A percentile compares a stretch with the other conserved stretches of the same genome.
Evolutionary conservation across 306 rosid species (phyloP).

Genomic region (Dalbergia cultrata): DNA sequence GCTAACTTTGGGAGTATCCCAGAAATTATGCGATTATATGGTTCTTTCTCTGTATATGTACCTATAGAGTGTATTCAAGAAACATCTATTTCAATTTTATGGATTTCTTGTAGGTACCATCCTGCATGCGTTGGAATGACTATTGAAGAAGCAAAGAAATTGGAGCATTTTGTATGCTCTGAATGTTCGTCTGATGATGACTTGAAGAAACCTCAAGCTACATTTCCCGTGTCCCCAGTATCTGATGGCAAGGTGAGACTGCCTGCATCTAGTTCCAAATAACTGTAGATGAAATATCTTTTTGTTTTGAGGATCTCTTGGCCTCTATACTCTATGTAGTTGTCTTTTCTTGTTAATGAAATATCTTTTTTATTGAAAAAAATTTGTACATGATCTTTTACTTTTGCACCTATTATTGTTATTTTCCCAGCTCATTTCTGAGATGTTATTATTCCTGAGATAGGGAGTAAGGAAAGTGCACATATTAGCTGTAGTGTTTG

Average conservation of each 20-base stretch:
- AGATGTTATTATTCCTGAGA: background rate
- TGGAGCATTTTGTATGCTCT: slow-evolving; percentile 86
- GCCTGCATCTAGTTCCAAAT: background rate
- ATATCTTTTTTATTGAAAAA: no score
- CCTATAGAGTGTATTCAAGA: slow-evolving; percentile 37
- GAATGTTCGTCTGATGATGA: slow-evolving; percentile 84
- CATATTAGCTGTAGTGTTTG: slow-evolving; percentile 18
- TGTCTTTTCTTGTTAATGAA: no score
- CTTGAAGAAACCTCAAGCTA: slow-evolving; percentile 62
- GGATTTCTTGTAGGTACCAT: slow-evolving; percentile 78
- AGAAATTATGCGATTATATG: background rate
- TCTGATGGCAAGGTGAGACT: slow-evolving; percentile 73
- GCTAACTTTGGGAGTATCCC: background rate
- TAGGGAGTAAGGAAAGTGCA: background rate
- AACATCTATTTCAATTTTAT: slow-evolving; percentile 43
- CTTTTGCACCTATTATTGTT: slow-evolving; percentile 11
- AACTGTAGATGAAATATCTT: background rate
- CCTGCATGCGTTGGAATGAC: slow-evolving; percentile 97
- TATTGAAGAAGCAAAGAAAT: slow-evolving; percentile 78
- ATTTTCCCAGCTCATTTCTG: background rate
- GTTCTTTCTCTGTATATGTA: slow-evolving; percentile 14
- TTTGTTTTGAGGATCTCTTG: no score
- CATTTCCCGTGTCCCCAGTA: slow-evolving; percentile 61
- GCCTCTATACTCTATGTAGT: no score
- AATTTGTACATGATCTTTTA: slow-evolving; percentile 2